Percentiles rank a stretch among this genome's conserved stretches.
Conservation (phyloP, 148 eudicot genomes). For the Pouteria glomerata region DNA sequence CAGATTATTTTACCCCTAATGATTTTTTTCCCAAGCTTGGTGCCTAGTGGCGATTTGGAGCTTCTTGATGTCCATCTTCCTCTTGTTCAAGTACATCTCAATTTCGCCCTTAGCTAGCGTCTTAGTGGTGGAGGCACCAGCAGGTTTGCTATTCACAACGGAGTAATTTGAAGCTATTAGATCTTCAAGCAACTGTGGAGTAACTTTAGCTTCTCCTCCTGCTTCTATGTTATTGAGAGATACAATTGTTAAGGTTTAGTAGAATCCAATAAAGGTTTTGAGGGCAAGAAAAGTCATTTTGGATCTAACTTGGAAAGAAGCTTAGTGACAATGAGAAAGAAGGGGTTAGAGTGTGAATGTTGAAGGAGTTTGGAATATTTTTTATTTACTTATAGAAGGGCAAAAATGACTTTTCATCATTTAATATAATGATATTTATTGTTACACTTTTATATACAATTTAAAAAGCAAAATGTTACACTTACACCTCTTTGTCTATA, state of each 20-base stretch:
- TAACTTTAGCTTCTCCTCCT: conserved; percentile 51
- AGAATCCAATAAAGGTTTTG: conserved; percentile 78
- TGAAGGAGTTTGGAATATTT: no score
- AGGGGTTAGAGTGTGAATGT: no score
- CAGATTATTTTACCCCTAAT: conserved; percentile 82
- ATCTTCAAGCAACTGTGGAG: conserved; percentile 67
- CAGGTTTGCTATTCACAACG: conserved; percentile 88
- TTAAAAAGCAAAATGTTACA: no score
- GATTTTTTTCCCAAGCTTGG: conserved; percentile 79
- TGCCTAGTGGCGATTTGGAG: conserved; percentile 73
- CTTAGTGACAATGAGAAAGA: no score
- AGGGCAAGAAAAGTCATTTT: conserved; percentile 69
- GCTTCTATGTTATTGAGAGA: no score
- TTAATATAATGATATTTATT: no score
- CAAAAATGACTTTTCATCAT: no score
- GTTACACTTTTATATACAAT: no score
- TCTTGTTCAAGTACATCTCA: conserved; percentile 69
- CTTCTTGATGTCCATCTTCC: conserved; percentile 92
- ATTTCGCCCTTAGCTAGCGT: conserved; percentile 85
- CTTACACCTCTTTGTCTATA: no score
- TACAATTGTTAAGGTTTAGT: conserved; percentile 57
- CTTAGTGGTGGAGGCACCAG: conserved; percentile 86
- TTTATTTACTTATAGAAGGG: no score
- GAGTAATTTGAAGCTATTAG: conserved; percentile 91
- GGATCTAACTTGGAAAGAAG: no score